Evolutionary conservation across 345 rosid species (phyloP).

Genomic region (Boechera divaricarpa): DNA sequence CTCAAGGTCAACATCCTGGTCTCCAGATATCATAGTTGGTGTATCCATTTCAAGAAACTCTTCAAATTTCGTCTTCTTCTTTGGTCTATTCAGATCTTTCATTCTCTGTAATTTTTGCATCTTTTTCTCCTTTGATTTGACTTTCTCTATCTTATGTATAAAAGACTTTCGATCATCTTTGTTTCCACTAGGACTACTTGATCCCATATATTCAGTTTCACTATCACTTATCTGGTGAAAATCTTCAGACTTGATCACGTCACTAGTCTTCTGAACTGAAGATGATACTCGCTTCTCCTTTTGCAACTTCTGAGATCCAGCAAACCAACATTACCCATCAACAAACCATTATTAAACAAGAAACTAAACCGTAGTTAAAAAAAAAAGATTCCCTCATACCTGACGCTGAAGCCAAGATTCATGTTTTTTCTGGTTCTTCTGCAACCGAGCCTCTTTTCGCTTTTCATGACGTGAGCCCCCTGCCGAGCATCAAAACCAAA

Average conservation of each 20-base stretch:
- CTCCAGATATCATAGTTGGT: conserved; percentile 39
- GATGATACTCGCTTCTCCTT: conserved; percentile 45
- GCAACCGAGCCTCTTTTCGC: conserved; percentile 68
- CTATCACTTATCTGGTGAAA: conserved; percentile 16
- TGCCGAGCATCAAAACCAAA: conserved; percentile 31
- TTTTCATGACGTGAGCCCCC: conserved; percentile 60
- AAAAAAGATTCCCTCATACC: conserved; percentile 44
- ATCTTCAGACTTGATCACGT: conserved; percentile 34
- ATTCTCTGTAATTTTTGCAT: conserved; percentile 40
- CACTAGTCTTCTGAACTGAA: conserved; percentile 20
- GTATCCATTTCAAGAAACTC: conserved; percentile 71
- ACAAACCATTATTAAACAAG: neutral
- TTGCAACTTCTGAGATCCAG: conserved; percentile 51
- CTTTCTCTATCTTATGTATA: conserved; percentile 14
- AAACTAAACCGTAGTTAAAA: neutral
- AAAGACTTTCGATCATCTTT: conserved; percentile 2
- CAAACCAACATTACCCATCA: neutral
- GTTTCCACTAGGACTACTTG: conserved; percentile 27
- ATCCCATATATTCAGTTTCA: conserved; percentile 27
- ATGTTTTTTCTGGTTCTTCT: conserved; percentile 53
- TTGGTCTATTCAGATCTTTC: conserved; percentile 47
- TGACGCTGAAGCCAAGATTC: conserved; percentile 68
- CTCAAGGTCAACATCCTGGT: conserved; percentile 72
- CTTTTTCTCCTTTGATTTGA: conserved; percentile 40
- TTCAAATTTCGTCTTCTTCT: conserved; percentile 71